Conservation (phyloP, 495 filamentous ascomycete genomes). For the Penicillium paxilli region DNA sequence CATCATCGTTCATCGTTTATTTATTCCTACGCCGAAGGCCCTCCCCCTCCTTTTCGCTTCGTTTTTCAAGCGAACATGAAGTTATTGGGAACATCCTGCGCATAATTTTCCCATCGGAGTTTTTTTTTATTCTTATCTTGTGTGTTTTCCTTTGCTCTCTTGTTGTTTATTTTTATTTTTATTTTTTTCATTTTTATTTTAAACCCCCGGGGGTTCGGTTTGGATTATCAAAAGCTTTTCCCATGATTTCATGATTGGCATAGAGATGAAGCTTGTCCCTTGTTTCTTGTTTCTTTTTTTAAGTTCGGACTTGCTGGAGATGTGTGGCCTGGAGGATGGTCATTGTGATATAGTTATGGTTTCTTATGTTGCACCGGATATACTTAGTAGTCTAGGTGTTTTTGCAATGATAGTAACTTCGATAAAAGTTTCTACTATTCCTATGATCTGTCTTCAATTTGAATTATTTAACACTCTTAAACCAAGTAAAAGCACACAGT, state of each 20-base stretch:
- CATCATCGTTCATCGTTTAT: not conserved
- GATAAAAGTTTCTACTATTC: not conserved
- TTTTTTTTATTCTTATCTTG: constrained; percentile 1
- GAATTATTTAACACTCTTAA: too few species aligned
- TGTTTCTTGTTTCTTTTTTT: too few species aligned
- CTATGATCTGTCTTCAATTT: not conserved
- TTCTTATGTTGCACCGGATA: constrained; percentile 9
- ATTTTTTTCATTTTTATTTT: too few species aligned
- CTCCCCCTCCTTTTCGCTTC: too few species aligned
- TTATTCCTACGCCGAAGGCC: not conserved
- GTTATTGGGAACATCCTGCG: constrained; percentile 14
- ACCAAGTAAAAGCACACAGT: too few species aligned
- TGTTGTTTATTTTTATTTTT: too few species aligned
- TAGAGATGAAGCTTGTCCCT: constrained; percentile 18
- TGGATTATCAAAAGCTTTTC: constrained; percentile 25
- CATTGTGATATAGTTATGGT: constrained; percentile 11
- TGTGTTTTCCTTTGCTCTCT: too few species aligned
- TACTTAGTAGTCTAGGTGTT: not conserved
- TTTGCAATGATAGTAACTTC: not conserved
- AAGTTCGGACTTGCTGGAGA: not conserved
- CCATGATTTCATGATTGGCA: constrained; percentile 21
- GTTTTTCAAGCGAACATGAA: constrained; percentile 3
- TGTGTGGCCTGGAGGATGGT: constrained; percentile 1
- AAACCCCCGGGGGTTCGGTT: constrained; percentile 9
- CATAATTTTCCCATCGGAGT: constrained; percentile 23